Evolutionary conservation across 495 filamentous ascomycete species (phyloP), one percentile per base, ranked within the genome.

Genomic region (Xylaria castorea): DNA sequence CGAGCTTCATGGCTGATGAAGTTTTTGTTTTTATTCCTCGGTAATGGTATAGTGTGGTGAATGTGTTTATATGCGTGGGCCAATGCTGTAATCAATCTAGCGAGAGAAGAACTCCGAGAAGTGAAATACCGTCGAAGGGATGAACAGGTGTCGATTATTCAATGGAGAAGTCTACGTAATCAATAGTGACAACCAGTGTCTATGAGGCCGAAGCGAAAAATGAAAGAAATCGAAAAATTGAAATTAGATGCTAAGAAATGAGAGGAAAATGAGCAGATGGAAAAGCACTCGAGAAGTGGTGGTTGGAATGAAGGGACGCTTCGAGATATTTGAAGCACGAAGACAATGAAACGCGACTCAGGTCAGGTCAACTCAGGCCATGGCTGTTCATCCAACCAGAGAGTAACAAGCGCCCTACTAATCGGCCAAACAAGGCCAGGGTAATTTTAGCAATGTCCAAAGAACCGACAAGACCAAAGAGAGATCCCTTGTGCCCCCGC

Each of bases 1-100:
- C 76, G 22, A 80, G 50, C 55, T 70, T 63, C 78, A 80, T 80
- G 32, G 64, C 74, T 53, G 38, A 1, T n/a, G 53, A n/a, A n/a
- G 64, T 53, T 14, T 30, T 68, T 18, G 1, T 14, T 64, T 58
- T 51, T 61, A 53, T 58, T 48, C 44, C 4, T 36, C 57, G 44
- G 12, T 32, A 60, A 20, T 64, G 20, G 46, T 20, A n/a, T 22
- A 11, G 7, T 5, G 36, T 40, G 27, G 36, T 50, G 70, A 18
- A 61, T 66, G 32, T 66, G 51, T 69, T 22, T n/a, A 6, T 18
- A 40, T n/a, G 22, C 30, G 42, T 4, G 40, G 65, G 32, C 32
- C 2, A 20, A 7, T 25, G 46, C 36, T 53, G 30, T 11, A 30
- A 48, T 60, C 57, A 36, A 14, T 67, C 20, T 53, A 30, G 25